Conservation (phyloP, 441 rosid species). For the Cnidoscolus chayamansa region DNA sequence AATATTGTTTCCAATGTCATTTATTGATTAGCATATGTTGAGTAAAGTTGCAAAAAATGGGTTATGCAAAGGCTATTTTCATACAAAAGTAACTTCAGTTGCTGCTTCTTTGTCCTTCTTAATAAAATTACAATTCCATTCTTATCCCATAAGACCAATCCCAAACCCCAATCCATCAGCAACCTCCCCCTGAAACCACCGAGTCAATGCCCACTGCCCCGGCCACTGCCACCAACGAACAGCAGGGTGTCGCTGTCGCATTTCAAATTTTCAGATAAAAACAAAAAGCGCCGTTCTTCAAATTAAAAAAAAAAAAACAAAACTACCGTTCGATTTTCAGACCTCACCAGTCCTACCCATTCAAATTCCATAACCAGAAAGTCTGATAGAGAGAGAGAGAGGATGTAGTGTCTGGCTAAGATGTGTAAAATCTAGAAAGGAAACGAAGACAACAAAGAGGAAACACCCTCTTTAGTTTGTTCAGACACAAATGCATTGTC, state of each 20-base stretch:
- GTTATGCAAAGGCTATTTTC: neutral
- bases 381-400: neutral
- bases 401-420: neutral
- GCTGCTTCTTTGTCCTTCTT: neutral
- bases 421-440: neutral
- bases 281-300: conserved; percentile 17
- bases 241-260: too few relatives aligned
- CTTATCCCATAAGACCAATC: too few relatives aligned
- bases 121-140: too few relatives aligned
- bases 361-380: conserved; percentile 18
- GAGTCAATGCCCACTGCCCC: neutral
- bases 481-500: neutral
- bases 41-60: too few relatives aligned
- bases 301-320: neutral
- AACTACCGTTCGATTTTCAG: conserved; percentile 7
- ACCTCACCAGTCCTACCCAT: conserved; percentile 14
- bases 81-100: neutral
- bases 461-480: neutral
- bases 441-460: neutral
- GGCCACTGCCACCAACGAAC: too few relatives aligned
- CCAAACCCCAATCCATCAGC: too few relatives aligned
- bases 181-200: neutral
- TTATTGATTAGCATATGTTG: neutral
- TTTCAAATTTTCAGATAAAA: conserved; percentile 20
- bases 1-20: neutral